Conservation (phyloP, 2,329 filamentous ascomycete genomes). For the Purpureocillium lavendulum region DNA sequence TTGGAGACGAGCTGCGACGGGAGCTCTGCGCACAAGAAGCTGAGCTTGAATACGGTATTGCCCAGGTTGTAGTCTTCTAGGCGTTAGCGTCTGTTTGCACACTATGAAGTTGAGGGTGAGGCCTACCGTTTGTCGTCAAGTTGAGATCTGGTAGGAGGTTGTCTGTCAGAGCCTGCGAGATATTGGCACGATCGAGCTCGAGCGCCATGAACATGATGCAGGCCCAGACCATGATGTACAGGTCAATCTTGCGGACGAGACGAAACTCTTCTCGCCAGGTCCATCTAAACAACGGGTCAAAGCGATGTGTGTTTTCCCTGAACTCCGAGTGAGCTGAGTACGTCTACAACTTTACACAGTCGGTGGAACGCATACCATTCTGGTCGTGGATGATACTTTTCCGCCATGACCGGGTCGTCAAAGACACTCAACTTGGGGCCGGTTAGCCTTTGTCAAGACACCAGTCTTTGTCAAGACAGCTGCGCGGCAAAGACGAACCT, state of each 20-base stretch:
- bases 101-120: too few species aligned
- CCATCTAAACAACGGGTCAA: constrained; percentile 36
- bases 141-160: constrained; percentile 35
- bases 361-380: constrained; percentile 9
- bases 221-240: constrained; percentile 35
- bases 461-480: too few species aligned
- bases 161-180: constrained; percentile 37
- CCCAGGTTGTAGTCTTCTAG: constrained; percentile 23
- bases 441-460: neutral
- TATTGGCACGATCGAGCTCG: constrained; percentile 40
- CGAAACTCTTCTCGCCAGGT: constrained; percentile 29
- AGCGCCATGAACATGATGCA: constrained; percentile 33
- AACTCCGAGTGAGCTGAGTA: neutral
- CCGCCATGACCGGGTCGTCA: constrained; percentile 25
- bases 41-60: constrained; percentile 21
- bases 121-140: constrained; percentile 30
- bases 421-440: constrained; percentile 21
- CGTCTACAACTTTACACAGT: neutral
- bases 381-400: constrained; percentile 23
- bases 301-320: constrained; percentile 35
- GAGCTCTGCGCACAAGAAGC: constrained; percentile 29
- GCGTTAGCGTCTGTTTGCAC: neutral
- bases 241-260: constrained; percentile 30
- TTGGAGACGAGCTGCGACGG: constrained; percentile 54
- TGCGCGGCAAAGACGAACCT: constrained; percentile 5